Conservation (phyloP, 2,329 filamentous ascomycete species). For the Zopfia rhizophila region DNA sequence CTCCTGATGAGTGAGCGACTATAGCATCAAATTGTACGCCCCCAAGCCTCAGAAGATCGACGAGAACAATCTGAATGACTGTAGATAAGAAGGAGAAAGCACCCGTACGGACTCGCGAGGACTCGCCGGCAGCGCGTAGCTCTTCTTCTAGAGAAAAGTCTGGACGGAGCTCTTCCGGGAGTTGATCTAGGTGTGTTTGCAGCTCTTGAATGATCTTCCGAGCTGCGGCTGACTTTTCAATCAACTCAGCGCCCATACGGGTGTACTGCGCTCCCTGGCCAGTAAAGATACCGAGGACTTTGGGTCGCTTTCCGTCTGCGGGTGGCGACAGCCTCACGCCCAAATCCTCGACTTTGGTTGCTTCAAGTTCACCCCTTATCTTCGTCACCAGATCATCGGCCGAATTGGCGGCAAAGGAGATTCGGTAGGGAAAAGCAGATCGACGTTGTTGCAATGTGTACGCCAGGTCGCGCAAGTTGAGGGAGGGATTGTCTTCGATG, state of each 20-base stretch:
- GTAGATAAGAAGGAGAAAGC: conserved; percentile 36
- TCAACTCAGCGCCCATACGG: conserved; percentile 49
- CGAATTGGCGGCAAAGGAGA: background rate
- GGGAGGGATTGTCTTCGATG: background rate
- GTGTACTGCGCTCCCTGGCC: conserved; percentile 54
- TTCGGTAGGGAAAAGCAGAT: background rate
- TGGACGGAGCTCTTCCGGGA: conserved; percentile 5
- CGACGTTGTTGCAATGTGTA: conserved; percentile 4
- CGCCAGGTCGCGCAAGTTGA: background rate
- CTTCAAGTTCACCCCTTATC: conserved; percentile 10
- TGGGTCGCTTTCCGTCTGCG: no score
- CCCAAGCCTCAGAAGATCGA: conserved; percentile 8
- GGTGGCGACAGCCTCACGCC: background rate
- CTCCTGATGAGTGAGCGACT: conserved; percentile 17
- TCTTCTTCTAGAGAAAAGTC: conserved; percentile 8
- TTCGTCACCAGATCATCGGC: background rate
- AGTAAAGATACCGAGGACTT: conserved; percentile 48
- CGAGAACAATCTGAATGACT: conserved; percentile 14
- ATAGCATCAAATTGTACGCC: conserved; percentile 5
- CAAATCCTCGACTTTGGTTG: background rate
- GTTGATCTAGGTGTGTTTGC: conserved; percentile 18
- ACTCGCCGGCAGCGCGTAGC: background rate
- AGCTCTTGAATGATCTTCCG: conserved; percentile 27
- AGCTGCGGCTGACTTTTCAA: conserved; percentile 29
- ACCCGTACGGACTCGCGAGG: conserved; percentile 5